Conservation (phyloP, 768 basidiomycete genomes). For the Leccinum pellstonianum region DNA sequence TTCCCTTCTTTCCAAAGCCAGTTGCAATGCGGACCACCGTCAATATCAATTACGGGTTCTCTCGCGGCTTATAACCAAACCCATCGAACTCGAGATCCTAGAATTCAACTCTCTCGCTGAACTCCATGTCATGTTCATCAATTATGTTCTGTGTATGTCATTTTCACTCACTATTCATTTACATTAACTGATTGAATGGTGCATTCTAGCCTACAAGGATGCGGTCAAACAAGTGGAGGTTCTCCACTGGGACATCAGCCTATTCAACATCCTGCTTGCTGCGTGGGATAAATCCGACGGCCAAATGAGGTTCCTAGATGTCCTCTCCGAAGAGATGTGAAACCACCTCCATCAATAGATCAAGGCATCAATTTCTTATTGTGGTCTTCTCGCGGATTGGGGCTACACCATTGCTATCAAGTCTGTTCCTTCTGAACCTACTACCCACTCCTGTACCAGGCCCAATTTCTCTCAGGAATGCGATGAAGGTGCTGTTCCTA, state of each 20-base stretch:
- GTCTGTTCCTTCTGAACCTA: not conserved
- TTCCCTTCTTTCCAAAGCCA: too few relatives aligned
- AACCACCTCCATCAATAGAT: not conserved
- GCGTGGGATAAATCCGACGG: not conserved
- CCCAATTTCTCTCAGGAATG: not conserved
- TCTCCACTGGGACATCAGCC: not conserved
- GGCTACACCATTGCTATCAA: not conserved
- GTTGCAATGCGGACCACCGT: too few relatives aligned
- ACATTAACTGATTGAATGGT: not conserved
- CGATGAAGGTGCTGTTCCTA: too few relatives aligned
- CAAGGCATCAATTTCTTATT: not conserved
- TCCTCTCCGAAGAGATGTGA: not conserved
- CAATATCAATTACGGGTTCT: too few relatives aligned
- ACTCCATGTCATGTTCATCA: not conserved
- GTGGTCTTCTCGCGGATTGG: not conserved
- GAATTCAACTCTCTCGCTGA: not conserved
- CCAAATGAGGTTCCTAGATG: not conserved
- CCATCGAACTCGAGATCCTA: not conserved
- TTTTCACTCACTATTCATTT: not conserved
- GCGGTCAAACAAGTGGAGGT: not conserved
- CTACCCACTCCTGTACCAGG: not conserved
- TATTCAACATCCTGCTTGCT: not conserved
- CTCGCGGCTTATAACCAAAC: not conserved
- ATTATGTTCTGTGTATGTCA: not conserved
- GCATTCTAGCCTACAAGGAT: not conserved